Evolutionary conservation across 2,329 filamentous ascomycete species (phyloP).

Genomic region (Pseudocercospora pini-densiflorae): DNA sequence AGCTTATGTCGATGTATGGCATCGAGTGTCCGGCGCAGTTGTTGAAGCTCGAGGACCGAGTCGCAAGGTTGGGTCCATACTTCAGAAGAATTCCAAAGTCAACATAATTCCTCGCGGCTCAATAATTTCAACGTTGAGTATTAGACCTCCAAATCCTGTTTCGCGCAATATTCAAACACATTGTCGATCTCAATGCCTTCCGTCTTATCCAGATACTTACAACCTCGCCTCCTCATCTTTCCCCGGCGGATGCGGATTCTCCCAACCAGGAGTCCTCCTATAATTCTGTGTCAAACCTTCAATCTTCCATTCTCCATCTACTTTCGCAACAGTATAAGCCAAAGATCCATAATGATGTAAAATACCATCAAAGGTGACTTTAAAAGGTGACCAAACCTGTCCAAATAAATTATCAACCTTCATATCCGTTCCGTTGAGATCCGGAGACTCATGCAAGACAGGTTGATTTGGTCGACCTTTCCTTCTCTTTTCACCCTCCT

Average conservation of each 20-base stretch:
- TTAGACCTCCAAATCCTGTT: too few relatives aligned
- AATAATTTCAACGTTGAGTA: too few relatives aligned
- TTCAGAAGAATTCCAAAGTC: too few relatives aligned
- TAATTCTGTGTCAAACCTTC: conserved; percentile 31
- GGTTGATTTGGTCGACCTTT: conserved; percentile 18
- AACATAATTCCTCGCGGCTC: too few relatives aligned
- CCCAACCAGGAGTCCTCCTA: conserved; percentile 28
- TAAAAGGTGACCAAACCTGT: conserved; percentile 27
- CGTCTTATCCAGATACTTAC: background rate
- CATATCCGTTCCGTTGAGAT: conserved; percentile 24
- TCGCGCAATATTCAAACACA: too few relatives aligned
- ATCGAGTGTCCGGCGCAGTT: too few relatives aligned
- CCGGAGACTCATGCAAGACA: conserved; percentile 21
- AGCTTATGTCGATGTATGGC: background rate
- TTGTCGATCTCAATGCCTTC: background rate
- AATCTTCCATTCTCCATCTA: conserved; percentile 24
- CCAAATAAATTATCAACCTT: conserved; percentile 26
- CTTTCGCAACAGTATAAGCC: conserved; percentile 24
- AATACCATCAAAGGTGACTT: conserved; percentile 29
- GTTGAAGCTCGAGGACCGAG: too few relatives aligned
- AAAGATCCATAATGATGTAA: conserved; percentile 31
- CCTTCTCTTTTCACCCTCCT: conserved; percentile 22
- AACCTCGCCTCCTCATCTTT: background rate
- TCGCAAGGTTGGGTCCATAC: too few relatives aligned
- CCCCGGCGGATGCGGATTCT: background rate